Base-by-base conservation (phyloP, 169 alveolate genomes). In the Eimeria acervulina region DNA sequence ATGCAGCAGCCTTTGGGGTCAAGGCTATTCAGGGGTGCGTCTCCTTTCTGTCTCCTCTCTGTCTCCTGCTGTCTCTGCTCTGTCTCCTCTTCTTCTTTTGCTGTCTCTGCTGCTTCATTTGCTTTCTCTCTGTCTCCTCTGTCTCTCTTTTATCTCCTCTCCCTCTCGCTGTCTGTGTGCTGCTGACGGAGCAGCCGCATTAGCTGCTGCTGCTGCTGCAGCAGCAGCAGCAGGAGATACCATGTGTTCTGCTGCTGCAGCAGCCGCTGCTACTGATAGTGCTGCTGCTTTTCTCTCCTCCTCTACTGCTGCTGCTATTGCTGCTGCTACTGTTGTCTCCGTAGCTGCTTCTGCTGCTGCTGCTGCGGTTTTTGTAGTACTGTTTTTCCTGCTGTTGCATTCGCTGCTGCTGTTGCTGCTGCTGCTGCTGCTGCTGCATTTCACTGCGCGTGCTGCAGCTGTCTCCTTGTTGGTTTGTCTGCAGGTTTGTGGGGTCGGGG, bases 11-110 rank as follows among this genome's bases (percentile, higher is more conserved):
- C 3, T n/a, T 78, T 15, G 55, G 63, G 2, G 88, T 78, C 36
- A 6, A 61, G 13, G 88, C 88, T 36, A 40, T 78, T 38, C 88
- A 78, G 63, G 88, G 88, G 88, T 78, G 21, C n/a, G 51, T 72
- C 83, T 72, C 83, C 47, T 72, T 72, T 28, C 12, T 47, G 12
- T 47, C 5, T 47, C 12, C 55, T 47, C 55, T 47, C 55, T 12
- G 5, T 47, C 12, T 47, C 12, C 12, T 47, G n/a, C 12, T 47
- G 55, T 47, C 55, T 47, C 55, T 17, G 7, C 15, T 66, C 15
- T 66, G 5, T 8, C 21, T 23, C 13, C 21, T 17, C 10, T 17
- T 17, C 15, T n/a, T n/a, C 10, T 28, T 28, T 28, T 28, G 21
- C 21, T 47, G 55, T 47, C 55, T 47, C 55, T 12, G n/a, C n/a